These are phyloP conservation scores for Pythium apleroticum DNA, from an alignment of 352 stramenopile genomes.

Conservation along the genomic window DNA sequence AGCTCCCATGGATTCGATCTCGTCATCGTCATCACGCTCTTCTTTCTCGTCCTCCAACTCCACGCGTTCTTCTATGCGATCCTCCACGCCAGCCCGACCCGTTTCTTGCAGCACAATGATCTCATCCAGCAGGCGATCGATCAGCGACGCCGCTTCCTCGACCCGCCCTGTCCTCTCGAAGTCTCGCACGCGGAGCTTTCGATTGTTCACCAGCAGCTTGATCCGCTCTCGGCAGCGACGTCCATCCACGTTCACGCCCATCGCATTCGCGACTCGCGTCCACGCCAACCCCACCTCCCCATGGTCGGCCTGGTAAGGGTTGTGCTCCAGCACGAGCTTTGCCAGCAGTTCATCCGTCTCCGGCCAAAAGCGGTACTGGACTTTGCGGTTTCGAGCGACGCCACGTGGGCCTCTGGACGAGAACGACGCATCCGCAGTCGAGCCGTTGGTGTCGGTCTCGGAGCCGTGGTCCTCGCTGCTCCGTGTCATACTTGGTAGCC, in stretches of 20 bases:
- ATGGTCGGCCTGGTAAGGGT: conserved; percentile 8
- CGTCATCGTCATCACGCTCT: too few relatives aligned
- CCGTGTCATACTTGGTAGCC: too few relatives aligned
- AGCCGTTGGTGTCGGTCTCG: not conserved
- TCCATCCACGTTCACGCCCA: conserved; percentile 4
- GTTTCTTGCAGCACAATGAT: too few relatives aligned
- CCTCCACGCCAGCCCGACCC: too few relatives aligned
- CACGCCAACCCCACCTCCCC: not conserved
- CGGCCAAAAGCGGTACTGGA: conserved; percentile 9
- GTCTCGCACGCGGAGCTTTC: too few relatives aligned
- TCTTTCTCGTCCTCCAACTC: too few relatives aligned
- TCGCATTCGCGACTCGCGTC: not conserved
- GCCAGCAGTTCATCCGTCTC: not conserved
- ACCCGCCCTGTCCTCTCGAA: too few relatives aligned
- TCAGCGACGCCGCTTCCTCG: too few relatives aligned
- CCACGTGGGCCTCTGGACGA: too few relatives aligned
- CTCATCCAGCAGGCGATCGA: too few relatives aligned
- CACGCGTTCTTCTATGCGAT: too few relatives aligned
- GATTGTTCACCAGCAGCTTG: conserved; percentile 1
- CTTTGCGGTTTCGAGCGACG: conserved; percentile 1
- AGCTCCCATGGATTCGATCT: too few relatives aligned
- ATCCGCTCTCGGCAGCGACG: conserved; percentile 9
- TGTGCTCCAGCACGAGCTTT: conserved; percentile 4
- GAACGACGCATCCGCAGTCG: not conserved
- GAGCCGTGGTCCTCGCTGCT: not conserved